Evolutionary conservation across 1,284 basidiomycete species (phyloP).

Genomic region (Cutaneotrichosporon sp.): DNA sequence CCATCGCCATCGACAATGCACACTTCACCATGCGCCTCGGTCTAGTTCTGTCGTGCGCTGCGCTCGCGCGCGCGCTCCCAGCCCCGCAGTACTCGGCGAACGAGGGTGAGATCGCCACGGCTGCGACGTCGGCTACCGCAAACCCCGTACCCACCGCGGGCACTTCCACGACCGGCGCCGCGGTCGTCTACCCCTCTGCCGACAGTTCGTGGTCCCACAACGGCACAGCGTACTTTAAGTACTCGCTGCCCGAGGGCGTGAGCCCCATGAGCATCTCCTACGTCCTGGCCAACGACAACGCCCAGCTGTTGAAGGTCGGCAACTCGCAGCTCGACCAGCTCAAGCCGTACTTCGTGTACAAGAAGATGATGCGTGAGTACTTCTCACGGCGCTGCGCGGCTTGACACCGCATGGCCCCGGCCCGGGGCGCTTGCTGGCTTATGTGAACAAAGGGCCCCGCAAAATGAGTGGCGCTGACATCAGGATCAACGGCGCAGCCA

Average conservation of each 20-base stretch:
- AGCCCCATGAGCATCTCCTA: background rate
- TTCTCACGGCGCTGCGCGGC: background rate
- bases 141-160: background rate
- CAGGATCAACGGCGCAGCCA: constrained; percentile 9
- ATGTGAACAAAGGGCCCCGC: background rate
- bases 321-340: background rate
- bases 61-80: background rate
- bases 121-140: background rate
- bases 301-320: background rate
- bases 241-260: background rate
- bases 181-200: background rate
- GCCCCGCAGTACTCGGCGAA: background rate
- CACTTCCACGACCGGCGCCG: background rate
- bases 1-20: background rate
- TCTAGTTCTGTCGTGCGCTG: background rate
- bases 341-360: background rate
- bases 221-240: constrained; percentile 5
- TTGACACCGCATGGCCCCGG: no score
- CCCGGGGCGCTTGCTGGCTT: background rate
- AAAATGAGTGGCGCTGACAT: background rate
- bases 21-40: background rate
- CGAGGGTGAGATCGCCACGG: background rate
- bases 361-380: background rate
- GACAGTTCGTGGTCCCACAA: background rate
- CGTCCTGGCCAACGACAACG: background rate